Evolutionary conservation across 2,329 filamentous ascomycete genomes (phyloP).

Genomic region (Coniochaeta sp.): DNA sequence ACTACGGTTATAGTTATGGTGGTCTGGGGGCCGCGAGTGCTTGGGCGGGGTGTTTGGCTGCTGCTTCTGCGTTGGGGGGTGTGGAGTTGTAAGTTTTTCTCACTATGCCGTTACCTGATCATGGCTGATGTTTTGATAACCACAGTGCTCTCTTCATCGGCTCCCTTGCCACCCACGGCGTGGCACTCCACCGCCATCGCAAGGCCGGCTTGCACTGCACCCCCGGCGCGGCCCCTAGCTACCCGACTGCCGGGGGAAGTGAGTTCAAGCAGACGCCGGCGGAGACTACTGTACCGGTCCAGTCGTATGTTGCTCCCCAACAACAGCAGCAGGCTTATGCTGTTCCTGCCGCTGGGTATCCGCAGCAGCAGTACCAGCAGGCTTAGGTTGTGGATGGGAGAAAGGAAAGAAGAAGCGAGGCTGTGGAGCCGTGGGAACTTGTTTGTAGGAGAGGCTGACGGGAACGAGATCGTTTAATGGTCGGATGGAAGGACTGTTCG

Average conservation of each 20-base stretch:
- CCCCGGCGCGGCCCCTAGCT: conserved; percentile 15
- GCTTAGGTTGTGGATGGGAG: background rate
- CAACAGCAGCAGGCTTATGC: conserved; percentile 3
- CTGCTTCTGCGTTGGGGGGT: conserved; percentile 31
- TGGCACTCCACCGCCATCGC: conserved; percentile 36
- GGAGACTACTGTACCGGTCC: background rate
- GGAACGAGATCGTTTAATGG: too few relatives aligned
- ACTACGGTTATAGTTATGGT: conserved; percentile 14
- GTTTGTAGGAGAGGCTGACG: too few relatives aligned
- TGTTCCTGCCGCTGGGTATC: background rate
- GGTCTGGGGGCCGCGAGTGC: conserved; percentile 6
- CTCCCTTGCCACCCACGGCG: conserved; percentile 31
- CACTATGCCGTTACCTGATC: too few relatives aligned
- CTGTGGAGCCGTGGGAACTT: too few relatives aligned
- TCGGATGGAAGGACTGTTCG: too few relatives aligned
- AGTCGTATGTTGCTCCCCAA: background rate
- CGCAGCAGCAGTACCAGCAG: background rate
- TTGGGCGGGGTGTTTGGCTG: conserved; percentile 21
- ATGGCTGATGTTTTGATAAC: too few relatives aligned
- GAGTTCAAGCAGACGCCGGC: background rate
- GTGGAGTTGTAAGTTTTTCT: conserved; percentile 34
- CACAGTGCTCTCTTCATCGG: conserved; percentile 34
- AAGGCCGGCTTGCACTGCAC: conserved; percentile 31
- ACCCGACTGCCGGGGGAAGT: background rate
- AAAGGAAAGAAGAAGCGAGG: too few relatives aligned